Evolutionary conservation across 2,329 filamentous ascomycete species (phyloP).

Genomic region (Colletotrichum spinosum): DNA sequence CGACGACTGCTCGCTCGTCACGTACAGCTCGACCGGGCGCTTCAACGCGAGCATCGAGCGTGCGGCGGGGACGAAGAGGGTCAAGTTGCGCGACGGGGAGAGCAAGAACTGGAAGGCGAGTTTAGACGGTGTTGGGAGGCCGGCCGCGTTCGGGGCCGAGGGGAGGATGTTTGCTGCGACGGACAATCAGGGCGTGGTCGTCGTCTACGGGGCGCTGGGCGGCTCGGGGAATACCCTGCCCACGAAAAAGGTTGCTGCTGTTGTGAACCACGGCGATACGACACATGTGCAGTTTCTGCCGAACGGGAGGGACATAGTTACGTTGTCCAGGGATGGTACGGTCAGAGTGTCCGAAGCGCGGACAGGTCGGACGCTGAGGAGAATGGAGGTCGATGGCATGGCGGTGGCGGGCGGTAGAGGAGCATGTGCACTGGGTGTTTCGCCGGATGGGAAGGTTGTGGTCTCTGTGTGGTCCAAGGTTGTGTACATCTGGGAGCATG

Average conservation of each 20-base stretch:
- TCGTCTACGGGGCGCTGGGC: conserved; percentile 20
- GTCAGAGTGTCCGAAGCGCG: conserved; percentile 49
- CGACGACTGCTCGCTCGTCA: conserved; percentile 2
- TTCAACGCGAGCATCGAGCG: conserved; percentile 9
- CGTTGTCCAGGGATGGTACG: conserved; percentile 51
- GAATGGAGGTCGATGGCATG: conserved; percentile 49
- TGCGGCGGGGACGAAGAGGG: neutral
- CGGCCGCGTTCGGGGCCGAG: conserved; percentile 14
- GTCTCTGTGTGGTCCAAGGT: conserved; percentile 53
- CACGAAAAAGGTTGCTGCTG: conserved; percentile 42
- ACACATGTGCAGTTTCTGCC: conserved; percentile 52
- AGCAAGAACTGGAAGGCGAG: conserved; percentile 8
- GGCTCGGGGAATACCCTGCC: conserved; percentile 11
- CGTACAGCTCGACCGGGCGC: conserved; percentile 22
- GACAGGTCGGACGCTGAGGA: conserved; percentile 49
- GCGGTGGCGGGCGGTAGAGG: conserved; percentile 37
- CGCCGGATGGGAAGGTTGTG: conserved; percentile 47
- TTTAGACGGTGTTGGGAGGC: conserved; percentile 1
- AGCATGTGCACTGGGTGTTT: conserved; percentile 49
- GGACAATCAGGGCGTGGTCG: conserved; percentile 5
- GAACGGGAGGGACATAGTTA: conserved; percentile 46
- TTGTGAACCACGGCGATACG: conserved; percentile 51
- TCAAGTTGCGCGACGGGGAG: conserved; percentile 18
- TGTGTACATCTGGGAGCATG: conserved; percentile 52
- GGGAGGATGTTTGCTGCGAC: conserved; percentile 22